Evolutionary conservation across 2,329 filamentous ascomycete genomes (phyloP).

Genomic region (Fusarium metavorans): DNA sequence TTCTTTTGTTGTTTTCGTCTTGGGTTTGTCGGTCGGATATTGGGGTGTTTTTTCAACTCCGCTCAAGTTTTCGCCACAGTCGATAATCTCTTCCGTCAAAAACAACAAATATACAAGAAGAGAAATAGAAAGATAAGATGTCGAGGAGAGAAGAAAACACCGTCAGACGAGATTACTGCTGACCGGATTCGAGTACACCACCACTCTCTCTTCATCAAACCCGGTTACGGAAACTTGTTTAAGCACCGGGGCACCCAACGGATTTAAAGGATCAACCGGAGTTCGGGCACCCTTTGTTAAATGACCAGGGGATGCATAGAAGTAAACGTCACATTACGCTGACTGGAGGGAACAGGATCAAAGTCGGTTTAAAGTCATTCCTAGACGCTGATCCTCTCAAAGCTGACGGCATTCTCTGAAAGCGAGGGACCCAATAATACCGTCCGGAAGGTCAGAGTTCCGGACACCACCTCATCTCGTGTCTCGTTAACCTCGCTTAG

Average conservation of each 20-base stretch:
- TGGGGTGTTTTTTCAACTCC: neutral
- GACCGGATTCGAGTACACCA: neutral
- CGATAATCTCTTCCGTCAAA: neutral
- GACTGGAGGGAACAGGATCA: neutral
- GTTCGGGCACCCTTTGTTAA: neutral
- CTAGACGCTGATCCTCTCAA: neutral
- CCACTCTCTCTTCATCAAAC: neutral
- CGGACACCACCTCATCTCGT: neutral
- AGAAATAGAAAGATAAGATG: neutral
- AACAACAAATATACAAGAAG: neutral
- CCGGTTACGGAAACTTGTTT: neutral
- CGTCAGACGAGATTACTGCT: neutral
- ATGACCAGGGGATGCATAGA: neutral
- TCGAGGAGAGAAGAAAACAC: neutral
- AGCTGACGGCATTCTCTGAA: neutral
- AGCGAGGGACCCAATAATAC: neutral
- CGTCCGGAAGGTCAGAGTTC: neutral
- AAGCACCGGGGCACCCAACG: neutral
- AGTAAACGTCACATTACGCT: neutral
- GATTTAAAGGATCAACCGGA: neutral
- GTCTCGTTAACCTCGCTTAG: constrained; percentile 11
- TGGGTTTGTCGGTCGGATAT: neutral
- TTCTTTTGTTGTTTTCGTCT: neutral
- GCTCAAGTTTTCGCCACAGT: neutral
- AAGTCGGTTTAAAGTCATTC: neutral